Conservation (phyloP, 129 eudicot species). For the Oenanthe sinensis region DNA sequence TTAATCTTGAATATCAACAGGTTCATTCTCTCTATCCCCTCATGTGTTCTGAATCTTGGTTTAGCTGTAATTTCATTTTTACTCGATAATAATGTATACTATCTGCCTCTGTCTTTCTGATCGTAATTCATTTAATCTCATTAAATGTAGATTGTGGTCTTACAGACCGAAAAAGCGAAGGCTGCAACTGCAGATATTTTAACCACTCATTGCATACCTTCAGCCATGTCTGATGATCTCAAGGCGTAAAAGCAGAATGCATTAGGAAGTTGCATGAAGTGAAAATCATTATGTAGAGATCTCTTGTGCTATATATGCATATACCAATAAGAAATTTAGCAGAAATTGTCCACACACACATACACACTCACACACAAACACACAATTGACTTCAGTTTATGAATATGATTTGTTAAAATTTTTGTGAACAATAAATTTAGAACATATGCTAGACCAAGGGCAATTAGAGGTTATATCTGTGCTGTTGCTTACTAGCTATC, state of each 20-base stretch:
- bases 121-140: not conserved
- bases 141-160: slow-evolving; percentile 39
- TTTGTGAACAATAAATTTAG: not conserved
- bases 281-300: not conserved
- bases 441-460: not conserved
- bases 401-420: not conserved
- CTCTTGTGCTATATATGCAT: not conserved
- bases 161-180: slow-evolving; percentile 38
- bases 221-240: slow-evolving; percentile 54
- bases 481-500: not conserved
- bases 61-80: not conserved
- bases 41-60: not conserved
- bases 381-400: not conserved
- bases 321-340: not conserved
- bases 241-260: slow-evolving; percentile 23
- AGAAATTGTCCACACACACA: not conserved
- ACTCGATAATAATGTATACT: not conserved
- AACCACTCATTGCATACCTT: slow-evolving; percentile 52
- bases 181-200: slow-evolving; percentile 25
- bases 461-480: not conserved
- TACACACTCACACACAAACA: not conserved
- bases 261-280: not conserved
- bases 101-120: not conserved
- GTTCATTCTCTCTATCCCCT: slow-evolving; percentile 17
- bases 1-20: slow-evolving; percentile 52